Conservation (phyloP, 2,329 filamentous ascomycete species). For the Colletotrichum tofieldiae region DNA sequence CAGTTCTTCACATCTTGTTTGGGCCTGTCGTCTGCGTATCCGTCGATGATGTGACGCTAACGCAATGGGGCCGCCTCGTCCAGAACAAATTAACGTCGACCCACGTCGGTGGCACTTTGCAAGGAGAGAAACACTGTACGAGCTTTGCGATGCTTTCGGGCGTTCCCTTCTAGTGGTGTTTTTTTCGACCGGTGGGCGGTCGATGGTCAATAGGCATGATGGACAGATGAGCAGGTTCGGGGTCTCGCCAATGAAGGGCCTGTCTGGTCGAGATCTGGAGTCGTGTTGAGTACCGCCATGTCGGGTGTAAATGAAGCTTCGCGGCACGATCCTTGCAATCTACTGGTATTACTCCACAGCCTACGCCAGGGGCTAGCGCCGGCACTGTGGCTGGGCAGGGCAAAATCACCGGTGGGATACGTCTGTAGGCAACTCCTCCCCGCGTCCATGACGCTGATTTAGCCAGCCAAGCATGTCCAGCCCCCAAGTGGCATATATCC, state of each 20-base stretch:
- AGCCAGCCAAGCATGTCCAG: not conserved
- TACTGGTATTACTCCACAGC: slow-evolving; percentile 12
- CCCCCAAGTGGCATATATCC: not conserved
- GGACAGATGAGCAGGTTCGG: slow-evolving; percentile 6
- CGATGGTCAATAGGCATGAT: not conserved
- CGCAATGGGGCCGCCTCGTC: slow-evolving; percentile 21
- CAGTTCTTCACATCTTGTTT: not conserved
- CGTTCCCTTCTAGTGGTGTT: not conserved
- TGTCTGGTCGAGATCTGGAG: slow-evolving; percentile 6
- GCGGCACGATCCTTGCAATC: slow-evolving; percentile 22
- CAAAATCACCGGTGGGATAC: not conserved
- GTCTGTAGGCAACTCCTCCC: not conserved
- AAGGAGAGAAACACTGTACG: not conserved
- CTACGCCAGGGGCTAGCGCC: slow-evolving; percentile 7
- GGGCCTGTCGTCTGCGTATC: not conserved
- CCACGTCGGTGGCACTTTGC: slow-evolving; percentile 9
- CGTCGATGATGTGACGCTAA: not conserved
- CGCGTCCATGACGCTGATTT: not conserved
- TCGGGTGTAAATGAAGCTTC: slow-evolving; percentile 28
- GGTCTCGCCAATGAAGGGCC: slow-evolving; percentile 24
- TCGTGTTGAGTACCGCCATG: slow-evolving; percentile 27
- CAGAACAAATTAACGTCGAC: slow-evolving; percentile 11
- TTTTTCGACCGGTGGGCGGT: not conserved
- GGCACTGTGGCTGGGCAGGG: not conserved
- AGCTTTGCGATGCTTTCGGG: slow-evolving; percentile 17